These are phyloP conservation scores for Arthromyces matolae DNA, from an alignment of 768 basidiomycete genomes.

Conservation along the genomic window DNA sequence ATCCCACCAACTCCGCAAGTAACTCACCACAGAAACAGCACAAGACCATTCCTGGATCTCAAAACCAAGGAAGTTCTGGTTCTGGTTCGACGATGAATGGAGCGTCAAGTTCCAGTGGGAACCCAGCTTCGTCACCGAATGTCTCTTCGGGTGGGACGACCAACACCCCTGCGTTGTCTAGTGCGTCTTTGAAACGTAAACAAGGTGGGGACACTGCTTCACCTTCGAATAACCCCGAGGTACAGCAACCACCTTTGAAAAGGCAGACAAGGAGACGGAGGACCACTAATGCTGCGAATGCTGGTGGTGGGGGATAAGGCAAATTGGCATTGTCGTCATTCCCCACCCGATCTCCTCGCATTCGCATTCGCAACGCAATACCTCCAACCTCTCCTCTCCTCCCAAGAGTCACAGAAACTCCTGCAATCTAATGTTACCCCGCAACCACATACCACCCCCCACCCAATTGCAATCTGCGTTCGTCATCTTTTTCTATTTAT, in stretches of 20 bases:
- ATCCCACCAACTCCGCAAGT: conserved; percentile 44
- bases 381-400: too few species aligned
- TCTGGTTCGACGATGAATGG: too few species aligned
- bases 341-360: too few species aligned
- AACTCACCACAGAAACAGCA: conserved; percentile 62
- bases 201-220: conserved; percentile 41
- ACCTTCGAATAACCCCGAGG: conserved; percentile 42
- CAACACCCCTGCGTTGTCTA: conserved; percentile 47
- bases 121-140: conserved; percentile 24
- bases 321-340: too few species aligned
- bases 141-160: conserved; percentile 36
- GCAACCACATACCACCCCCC: too few species aligned
- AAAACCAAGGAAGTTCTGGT: too few species aligned
- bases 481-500: too few species aligned
- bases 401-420: too few species aligned
- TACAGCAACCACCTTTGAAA: conserved; percentile 47
- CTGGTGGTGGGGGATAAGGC: conserved; percentile 23
- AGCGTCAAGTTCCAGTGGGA: too few species aligned
- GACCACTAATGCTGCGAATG: conserved; percentile 38
- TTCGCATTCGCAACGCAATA: too few species aligned
- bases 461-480: too few species aligned
- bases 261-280: conserved; percentile 51
- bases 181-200: conserved; percentile 56
- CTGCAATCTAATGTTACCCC: too few species aligned
- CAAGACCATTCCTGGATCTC: conserved; percentile 58